Conservation (phyloP, 2,329 filamentous ascomycete species). For the Curvularia sp. region DNA sequence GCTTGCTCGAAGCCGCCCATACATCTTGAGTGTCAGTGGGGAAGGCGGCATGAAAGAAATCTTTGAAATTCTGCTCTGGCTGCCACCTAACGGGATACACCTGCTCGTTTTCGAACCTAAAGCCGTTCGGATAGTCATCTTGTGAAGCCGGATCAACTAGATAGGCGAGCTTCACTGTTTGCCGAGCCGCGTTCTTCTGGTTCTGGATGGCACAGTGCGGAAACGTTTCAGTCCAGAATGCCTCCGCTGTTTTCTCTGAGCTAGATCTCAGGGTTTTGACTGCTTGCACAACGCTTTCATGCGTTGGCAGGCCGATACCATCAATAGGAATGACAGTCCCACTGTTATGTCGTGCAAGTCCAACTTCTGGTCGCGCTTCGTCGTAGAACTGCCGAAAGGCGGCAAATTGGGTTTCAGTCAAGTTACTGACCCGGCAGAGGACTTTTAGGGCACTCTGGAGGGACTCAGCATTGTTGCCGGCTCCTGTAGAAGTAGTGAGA, state of each 20-base stretch:
- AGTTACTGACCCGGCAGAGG: not conserved
- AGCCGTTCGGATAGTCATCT: not conserved
- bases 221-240: not conserved
- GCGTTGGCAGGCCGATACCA: not conserved
- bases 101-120: not conserved
- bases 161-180: conserved; percentile 3
- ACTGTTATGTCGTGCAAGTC: not conserved
- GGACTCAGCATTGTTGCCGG: not conserved
- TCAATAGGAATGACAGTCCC: not conserved
- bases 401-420: not conserved
- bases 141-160: not conserved
- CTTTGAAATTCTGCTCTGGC: not conserved
- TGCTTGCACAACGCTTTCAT: not conserved
- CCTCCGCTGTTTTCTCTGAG: not conserved
- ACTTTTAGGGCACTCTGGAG: not conserved
- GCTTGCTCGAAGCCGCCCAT: not conserved
- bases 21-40: not conserved
- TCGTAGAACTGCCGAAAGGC: not conserved
- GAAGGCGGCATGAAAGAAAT: not conserved
- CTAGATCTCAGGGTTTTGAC: not conserved
- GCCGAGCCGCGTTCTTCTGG: not conserved
- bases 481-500: not conserved
- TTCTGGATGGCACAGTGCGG: not conserved
- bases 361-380: not conserved
- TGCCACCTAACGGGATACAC: not conserved